A percentile compares a stretch with the other conserved stretches of the same genome.
Evolutionary conservation across 257 asterid genomes (phyloP).

Genomic region (Hygrophila difformis): DNA sequence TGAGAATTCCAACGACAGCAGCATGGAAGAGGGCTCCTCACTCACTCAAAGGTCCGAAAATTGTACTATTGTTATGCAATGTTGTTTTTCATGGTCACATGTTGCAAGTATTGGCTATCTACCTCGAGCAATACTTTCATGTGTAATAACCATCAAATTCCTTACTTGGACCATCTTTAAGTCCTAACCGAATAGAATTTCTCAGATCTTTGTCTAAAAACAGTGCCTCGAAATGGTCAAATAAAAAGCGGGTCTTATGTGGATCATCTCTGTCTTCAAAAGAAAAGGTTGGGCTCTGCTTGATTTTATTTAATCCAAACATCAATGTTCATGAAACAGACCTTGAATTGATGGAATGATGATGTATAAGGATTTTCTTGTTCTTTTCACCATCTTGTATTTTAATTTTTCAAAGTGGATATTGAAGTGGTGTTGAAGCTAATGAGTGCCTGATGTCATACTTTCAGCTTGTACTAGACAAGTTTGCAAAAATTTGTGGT

Average conservation of each 20-base stretch:
- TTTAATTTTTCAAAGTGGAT: too few species aligned
- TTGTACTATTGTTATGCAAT: too few species aligned
- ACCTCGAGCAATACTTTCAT: neutral
- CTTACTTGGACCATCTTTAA: constrained; percentile 7
- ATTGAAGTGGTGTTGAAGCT: too few species aligned
- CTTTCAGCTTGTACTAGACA: constrained; percentile 44
- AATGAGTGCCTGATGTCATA: neutral
- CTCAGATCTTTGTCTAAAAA: constrained; percentile 15
- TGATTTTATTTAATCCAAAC: neutral
- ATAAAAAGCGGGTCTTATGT: constrained; percentile 46
- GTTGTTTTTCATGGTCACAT: neutral
- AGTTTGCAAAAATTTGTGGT: constrained; percentile 53
- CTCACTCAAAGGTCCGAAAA: constrained; percentile 34
- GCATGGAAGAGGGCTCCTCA: constrained; percentile 19
- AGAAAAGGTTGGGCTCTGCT: constrained; percentile 54
- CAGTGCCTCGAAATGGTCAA: constrained; percentile 37
- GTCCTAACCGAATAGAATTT: too few species aligned
- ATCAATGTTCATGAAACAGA: neutral
- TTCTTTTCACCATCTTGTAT: too few species aligned
- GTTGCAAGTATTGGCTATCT: neutral
- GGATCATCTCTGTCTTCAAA: constrained; percentile 79
- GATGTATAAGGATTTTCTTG: too few species aligned
- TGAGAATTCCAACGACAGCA: constrained; percentile 35
- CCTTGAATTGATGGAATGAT: too few species aligned
- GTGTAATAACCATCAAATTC: neutral